These are phyloP conservation scores for Lathyrus tuberosus DNA, from an alignment of 306 rosid species.

Conservation along the genomic window DNA sequence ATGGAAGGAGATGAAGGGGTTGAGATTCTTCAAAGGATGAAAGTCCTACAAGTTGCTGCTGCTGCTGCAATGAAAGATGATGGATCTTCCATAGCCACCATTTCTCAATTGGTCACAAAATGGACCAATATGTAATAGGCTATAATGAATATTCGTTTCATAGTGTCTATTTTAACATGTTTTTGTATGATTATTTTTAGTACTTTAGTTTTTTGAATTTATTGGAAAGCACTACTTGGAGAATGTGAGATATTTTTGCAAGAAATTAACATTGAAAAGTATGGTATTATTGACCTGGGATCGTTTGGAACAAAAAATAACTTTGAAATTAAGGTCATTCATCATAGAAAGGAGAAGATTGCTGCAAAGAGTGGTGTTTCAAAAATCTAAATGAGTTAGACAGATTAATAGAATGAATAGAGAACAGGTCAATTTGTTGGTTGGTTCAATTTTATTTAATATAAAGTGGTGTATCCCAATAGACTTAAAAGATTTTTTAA, in stretches of 20 bases:
- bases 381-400: too few species aligned
- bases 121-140: conserved; percentile 10
- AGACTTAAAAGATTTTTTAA: too few species aligned
- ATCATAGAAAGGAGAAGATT: neutral
- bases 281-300: neutral
- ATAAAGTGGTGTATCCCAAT: too few species aligned
- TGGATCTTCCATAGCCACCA: conserved; percentile 40
- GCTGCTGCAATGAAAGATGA: conserved; percentile 11
- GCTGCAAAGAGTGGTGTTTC: neutral
- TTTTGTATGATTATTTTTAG: neutral
- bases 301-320: neutral
- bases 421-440: too few species aligned
- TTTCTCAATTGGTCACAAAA: conserved; percentile 38
- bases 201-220: neutral
- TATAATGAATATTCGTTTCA: neutral
- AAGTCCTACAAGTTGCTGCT: conserved; percentile 20
- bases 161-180: neutral
- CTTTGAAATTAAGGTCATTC: neutral
- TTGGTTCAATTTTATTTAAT: too few species aligned
- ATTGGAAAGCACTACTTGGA: neutral
- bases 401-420: too few species aligned
- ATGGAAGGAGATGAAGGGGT: conserved; percentile 27
- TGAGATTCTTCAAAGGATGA: conserved; percentile 24
- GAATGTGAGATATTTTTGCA: neutral
- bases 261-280: neutral